Conservation (phyloP, 2,329 filamentous ascomycete genomes). For the Setomelanomma holmii region DNA sequence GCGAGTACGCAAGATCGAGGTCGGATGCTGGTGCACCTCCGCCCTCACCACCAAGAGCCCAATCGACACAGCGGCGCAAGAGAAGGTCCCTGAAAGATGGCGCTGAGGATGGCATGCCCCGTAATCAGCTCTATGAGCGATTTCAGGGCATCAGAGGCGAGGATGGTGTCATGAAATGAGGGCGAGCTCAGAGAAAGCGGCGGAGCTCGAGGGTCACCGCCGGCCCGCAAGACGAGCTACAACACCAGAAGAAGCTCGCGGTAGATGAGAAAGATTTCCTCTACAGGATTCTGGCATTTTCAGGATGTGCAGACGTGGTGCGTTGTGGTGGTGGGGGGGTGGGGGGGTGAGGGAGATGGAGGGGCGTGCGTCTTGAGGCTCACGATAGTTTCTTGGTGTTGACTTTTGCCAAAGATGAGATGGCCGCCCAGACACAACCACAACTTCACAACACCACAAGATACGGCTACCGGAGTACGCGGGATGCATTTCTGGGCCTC, state of each 20-base stretch:
- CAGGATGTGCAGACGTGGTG: neutral
- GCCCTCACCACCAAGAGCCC: neutral
- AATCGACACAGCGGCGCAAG: neutral
- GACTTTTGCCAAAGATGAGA: constrained; percentile 2
- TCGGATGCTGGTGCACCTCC: neutral
- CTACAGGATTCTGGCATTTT: neutral
- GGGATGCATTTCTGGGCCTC: neutral
- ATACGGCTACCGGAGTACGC: neutral
- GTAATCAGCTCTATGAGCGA: neutral
- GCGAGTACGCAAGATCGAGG: neutral
- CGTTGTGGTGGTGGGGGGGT: constrained; percentile 3
- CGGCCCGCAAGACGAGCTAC: neutral
- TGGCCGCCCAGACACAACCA: neutral
- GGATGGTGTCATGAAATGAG: neutral
- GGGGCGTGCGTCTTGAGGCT: neutral
- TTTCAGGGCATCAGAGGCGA: neutral
- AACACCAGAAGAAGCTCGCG: neutral
- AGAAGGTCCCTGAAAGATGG: neutral
- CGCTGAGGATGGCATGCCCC: neutral
- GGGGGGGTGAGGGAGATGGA: constrained; percentile 1
- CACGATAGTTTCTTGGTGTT: constrained; percentile 13
- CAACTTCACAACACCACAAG: neutral
- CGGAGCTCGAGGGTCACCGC: neutral
- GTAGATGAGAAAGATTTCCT: neutral
- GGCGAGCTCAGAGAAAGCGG: neutral